Percentiles rank a stretch among this genome's conserved stretches.
phyloP scores from a whole-genome alignment of 2,329 filamentous ascomycete species.

The Pyricularia sp. region DNA sequence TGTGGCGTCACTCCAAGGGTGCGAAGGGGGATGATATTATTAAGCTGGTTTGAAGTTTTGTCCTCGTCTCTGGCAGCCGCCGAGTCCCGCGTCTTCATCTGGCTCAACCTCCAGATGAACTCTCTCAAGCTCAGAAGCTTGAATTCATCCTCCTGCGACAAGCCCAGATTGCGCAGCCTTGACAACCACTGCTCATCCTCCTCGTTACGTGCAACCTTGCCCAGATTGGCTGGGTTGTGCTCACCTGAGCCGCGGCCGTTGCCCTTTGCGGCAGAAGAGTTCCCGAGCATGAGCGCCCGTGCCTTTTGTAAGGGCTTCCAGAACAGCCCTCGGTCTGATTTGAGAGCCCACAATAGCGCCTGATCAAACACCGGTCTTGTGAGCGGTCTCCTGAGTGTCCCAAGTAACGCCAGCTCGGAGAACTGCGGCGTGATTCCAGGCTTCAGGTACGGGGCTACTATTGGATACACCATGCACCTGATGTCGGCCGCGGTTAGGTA shows the following conservation, averaged over 20 bases:
- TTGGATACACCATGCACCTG: slow-evolving; percentile 68
- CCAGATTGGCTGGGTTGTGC: slow-evolving; percentile 42
- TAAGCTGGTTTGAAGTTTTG: slow-evolving; percentile 34
- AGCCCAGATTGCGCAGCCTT: slow-evolving; percentile 70
- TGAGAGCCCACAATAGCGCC: slow-evolving; percentile 72
- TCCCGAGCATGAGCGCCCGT: slow-evolving; percentile 49
- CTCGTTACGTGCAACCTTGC: slow-evolving; percentile 60
- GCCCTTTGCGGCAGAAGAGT: slow-evolving; percentile 39
- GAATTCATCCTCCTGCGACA: slow-evolving; percentile 71
- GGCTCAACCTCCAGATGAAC: slow-evolving; percentile 79
- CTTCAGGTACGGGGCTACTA: slow-evolving; percentile 73
- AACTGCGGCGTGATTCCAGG: slow-evolving; percentile 52
- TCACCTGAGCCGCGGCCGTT: slow-evolving; percentile 29
- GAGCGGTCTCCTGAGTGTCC: slow-evolving; percentile 71
- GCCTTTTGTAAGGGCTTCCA: slow-evolving; percentile 69
- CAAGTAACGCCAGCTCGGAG: slow-evolving; percentile 61
- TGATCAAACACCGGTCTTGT: slow-evolving; percentile 73
- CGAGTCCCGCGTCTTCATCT: slow-evolving; percentile 49
- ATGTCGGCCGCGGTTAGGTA: slow-evolving; percentile 70
- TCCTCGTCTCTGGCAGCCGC: slow-evolving; percentile 17
- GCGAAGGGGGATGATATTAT: slow-evolving; percentile 61
- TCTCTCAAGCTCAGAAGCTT: slow-evolving; percentile 78
- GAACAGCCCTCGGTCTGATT: slow-evolving; percentile 69
- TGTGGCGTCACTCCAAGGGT: slow-evolving; percentile 68
- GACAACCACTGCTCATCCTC: slow-evolving; percentile 92